A percentile compares a stretch with the other conserved stretches of the same genome.
These are phyloP conservation scores for Zoysia pacifica DNA, from an alignment of 176 grass and related monocot genomes.

Conservation along the genomic window DNA sequence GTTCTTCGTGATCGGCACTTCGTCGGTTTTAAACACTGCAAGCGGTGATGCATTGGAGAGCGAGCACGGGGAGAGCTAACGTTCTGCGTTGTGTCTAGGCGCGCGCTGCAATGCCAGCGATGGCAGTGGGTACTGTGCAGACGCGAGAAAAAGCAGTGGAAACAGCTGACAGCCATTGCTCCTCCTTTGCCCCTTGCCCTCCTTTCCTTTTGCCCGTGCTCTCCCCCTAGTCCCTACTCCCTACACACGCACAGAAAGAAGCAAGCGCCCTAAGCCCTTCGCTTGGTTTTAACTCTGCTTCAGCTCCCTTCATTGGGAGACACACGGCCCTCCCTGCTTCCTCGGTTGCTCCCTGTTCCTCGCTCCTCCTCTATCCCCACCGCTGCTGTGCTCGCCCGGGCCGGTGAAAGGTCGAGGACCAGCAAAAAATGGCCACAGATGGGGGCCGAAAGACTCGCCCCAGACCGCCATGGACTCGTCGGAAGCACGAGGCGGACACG, in stretches of 20 bases:
- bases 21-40: background rate
- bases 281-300: slow-evolving; percentile 12
- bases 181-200: slow-evolving; percentile 13
- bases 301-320: slow-evolving; percentile 26
- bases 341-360: background rate
- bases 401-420: slow-evolving; percentile 7
- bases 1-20: too few species aligned
- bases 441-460: slow-evolving; percentile 20
- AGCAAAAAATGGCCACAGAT: slow-evolving; percentile 30
- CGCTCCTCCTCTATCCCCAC: background rate
- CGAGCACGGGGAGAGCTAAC: background rate
- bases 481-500: background rate
- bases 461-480: slow-evolving; percentile 41
- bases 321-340: background rate
- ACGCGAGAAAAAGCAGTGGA: slow-evolving; percentile 31
- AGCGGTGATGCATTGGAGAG: background rate
- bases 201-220: slow-evolving; percentile 41
- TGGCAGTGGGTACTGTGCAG: slow-evolving; percentile 33
- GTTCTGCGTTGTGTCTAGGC: background rate
- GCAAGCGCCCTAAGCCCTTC: background rate
- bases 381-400: background rate
- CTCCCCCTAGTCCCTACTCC: background rate
- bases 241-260: background rate
- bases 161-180: slow-evolving; percentile 48
- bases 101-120: background rate